Percentiles rank a stretch among this genome's conserved stretches.
Conservation (phyloP, 2,329 filamentous ascomycete genomes). For the Microcyclospora tardicrescens region DNA sequence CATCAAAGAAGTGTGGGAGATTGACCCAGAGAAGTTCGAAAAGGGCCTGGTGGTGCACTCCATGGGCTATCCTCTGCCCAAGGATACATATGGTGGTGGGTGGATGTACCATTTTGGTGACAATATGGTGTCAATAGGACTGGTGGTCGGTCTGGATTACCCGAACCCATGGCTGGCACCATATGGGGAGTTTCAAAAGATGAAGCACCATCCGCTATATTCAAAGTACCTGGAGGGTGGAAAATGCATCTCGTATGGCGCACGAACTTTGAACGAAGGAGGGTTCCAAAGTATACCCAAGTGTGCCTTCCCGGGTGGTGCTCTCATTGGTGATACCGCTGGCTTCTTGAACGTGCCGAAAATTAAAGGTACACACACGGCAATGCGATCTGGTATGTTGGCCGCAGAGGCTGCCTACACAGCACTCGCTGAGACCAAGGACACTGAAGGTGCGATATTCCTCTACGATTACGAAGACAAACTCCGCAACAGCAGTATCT, state of each 20-base stretch:
- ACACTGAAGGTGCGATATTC: conserved; percentile 60
- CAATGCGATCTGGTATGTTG: conserved; percentile 95
- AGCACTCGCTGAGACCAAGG: conserved; percentile 47
- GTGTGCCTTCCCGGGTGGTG: conserved; percentile 88
- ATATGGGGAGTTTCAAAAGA: conserved; percentile 93
- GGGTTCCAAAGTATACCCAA: conserved; percentile 97
- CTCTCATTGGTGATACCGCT: conserved; percentile 88
- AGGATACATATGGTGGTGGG: conserved; percentile 88
- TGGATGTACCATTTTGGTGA: conserved; percentile 99
- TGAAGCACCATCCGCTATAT: conserved; percentile 96
- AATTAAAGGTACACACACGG: conserved; percentile 95
- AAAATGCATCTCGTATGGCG: conserved; percentile 94
- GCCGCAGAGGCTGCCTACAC: conserved; percentile 81
- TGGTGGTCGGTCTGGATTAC: conserved; percentile 91
- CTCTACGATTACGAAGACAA: conserved; percentile 88
- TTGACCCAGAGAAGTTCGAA: conserved; percentile 82
- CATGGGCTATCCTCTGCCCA: conserved; percentile 80
- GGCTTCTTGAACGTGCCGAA: conserved; percentile 97
- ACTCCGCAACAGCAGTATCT: conserved; percentile 74
- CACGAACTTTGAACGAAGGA: conserved; percentile 81
- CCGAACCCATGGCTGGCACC: conserved; percentile 92
- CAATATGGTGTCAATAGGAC: conserved; percentile 81
- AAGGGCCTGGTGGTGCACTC: conserved; percentile 78
- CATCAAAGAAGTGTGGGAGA: conserved; percentile 95
- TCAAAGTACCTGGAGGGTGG: conserved; percentile 77